A percentile compares a stretch with the other conserved stretches of the same genome.
These are phyloP conservation scores for Bolboschoenoplectus hybrid DNA, from an alignment of 202 grass and related monocot species.

Conservation along the genomic window DNA sequence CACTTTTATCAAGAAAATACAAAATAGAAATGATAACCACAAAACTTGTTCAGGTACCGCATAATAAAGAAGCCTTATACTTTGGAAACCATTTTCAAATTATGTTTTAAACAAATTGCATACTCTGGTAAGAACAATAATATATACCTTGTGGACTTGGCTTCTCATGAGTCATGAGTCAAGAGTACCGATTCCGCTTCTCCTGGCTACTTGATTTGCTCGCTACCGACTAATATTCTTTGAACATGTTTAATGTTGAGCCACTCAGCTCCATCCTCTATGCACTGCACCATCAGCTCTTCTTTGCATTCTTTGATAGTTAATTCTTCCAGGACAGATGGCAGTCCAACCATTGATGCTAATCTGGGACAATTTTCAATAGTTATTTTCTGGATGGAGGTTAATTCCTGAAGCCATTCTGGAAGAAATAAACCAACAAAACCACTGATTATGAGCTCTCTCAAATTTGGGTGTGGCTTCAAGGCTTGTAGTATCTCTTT, in stretches of 20 bases:
- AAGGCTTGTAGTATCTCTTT: constrained; percentile 37
- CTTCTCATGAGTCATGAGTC: neutral
- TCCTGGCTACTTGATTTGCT: neutral
- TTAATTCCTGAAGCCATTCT: neutral
- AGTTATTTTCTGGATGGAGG: neutral
- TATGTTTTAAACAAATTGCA: neutral
- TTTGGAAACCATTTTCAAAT: neutral
- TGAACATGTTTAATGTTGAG: neutral
- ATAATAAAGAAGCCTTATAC: neutral
- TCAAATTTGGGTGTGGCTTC: constrained; percentile 42
- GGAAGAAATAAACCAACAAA: neutral
- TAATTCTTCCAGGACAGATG: neutral
- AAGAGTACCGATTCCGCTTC: neutral
- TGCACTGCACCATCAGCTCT: neutral
- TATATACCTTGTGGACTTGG: neutral
- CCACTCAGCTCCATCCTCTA: neutral
- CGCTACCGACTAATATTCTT: neutral
- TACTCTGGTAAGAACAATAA: neutral
- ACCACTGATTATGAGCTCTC: constrained; percentile 40
- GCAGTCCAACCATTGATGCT: neutral
- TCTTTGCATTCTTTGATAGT: neutral
- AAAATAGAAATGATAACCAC: too few relatives aligned
- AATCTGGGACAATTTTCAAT: constrained; percentile 3
- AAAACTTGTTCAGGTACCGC: neutral
- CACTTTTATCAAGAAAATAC: too few relatives aligned